phyloP scores from a whole-genome alignment of 2,329 filamentous ascomycete genomes.

The Tolypocladium inflatum region DNA sequence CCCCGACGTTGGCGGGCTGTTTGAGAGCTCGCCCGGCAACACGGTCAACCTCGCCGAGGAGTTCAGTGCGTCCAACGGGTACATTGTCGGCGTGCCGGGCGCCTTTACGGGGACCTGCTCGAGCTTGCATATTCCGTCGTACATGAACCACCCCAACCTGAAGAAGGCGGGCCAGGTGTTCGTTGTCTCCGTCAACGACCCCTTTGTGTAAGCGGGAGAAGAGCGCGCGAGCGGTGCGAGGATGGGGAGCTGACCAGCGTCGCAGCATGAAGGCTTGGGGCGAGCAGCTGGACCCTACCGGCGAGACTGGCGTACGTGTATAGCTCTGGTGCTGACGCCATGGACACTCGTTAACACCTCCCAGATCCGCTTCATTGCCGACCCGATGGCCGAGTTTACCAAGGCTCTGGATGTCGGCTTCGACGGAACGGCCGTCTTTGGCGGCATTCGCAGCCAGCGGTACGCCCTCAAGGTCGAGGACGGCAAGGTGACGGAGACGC shows the following conservation, averaged over 20 bases:
- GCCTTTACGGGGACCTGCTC: constrained; percentile 58
- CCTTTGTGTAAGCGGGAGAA: constrained; percentile 68
- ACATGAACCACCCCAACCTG: constrained; percentile 69
- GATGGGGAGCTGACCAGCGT: not conserved
- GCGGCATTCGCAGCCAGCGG: constrained; percentile 73
- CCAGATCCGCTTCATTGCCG: constrained; percentile 85
- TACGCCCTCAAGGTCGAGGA: constrained; percentile 78
- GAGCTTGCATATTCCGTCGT: constrained; percentile 69
- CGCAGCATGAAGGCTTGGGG: constrained; percentile 83
- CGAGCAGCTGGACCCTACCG: constrained; percentile 63
- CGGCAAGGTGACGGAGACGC: constrained; percentile 71
- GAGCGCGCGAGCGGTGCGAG: not conserved
- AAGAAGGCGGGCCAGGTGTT: constrained; percentile 77
- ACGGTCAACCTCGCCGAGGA: constrained; percentile 81
- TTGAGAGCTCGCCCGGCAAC: constrained; percentile 81
- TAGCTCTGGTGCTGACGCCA: not conserved
- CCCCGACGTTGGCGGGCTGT: constrained; percentile 67
- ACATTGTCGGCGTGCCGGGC: constrained; percentile 79
- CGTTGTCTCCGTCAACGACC: constrained; percentile 86
- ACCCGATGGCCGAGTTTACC: constrained; percentile 71
- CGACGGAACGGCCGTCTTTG: constrained; percentile 71
- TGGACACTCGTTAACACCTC: not conserved
- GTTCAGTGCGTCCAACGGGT: constrained; percentile 58
- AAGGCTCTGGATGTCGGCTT: constrained; percentile 76
- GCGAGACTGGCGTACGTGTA: constrained; percentile 64